Base-by-base conservation (phyloP, 345 rosid species). In the Luvunga scandens region DNA sequence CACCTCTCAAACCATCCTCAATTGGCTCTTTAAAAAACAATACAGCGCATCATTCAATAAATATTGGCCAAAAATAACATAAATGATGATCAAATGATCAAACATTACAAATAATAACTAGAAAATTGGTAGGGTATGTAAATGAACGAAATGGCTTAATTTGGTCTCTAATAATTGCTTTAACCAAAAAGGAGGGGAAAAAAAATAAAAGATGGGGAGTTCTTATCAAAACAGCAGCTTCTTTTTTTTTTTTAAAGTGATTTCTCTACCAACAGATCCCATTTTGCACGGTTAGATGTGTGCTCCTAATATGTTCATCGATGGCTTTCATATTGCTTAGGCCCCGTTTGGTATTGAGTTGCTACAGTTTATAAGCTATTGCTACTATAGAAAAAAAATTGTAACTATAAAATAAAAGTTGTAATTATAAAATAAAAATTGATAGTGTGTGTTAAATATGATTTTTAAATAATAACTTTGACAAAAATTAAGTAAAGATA, bases 41-140 rank as follows among this genome's bases (percentile, higher is more conserved):
- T 28, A 45, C 18, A 45, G 5, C 50, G 55, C 55, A 21, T 25
- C 19, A 27, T 0, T 61, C 36, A 16, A 66, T 24, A 59, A 50
- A 62, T 63, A 62, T 75, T 39, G 38, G 28, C 36, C 60, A 28
- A 21, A 66, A 48, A 33, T 12, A 42, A 45, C 42, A 28, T 8
- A 63, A 42, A 45, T 30, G 34, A 73, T 56, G 34, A 62, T 36
- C 76, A 72, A 71, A 59, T 72, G 22, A 39, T 34, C 75, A 72
- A 70, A 72, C 59, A 59, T 59, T 31, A 61, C 66, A 7, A 28
- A 31, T 14, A 3, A 45, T 45, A 13, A 18, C 18, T 7, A 38
- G 25, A 45, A 45, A 45, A 13, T 30, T 63, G 34, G 28, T 21
- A 64, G 38, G n/a, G 28, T 34, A 75, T 27, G 8, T 1, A 10